A percentile compares a stretch with the other conserved stretches of the same genome.
These are phyloP conservation scores for Avicennia marina DNA, from an alignment of 257 asterid genomes.

Conservation along the genomic window DNA sequence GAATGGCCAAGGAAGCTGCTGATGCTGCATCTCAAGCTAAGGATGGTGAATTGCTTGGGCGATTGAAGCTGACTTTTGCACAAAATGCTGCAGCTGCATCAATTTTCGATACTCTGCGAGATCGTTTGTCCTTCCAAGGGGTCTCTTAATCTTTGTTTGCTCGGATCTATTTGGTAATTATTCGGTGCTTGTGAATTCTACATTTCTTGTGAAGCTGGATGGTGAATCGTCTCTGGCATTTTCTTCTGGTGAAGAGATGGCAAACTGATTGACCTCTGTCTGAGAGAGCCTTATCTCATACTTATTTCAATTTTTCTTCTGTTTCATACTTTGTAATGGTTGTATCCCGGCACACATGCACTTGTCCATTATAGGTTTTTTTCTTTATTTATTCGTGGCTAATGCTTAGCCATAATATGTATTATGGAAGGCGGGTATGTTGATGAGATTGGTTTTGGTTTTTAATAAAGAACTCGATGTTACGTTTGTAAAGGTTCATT, in stretches of 20 bases:
- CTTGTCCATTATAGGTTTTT: too few species aligned
- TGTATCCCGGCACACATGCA: too few species aligned
- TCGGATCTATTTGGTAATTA: background rate
- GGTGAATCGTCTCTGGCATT: background rate
- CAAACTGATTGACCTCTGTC: too few species aligned
- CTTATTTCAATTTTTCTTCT: too few species aligned
- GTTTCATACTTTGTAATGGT: too few species aligned
- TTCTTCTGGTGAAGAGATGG: background rate
- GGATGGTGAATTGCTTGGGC: conserved; percentile 83
- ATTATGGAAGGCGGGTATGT: too few species aligned
- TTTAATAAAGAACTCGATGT: too few species aligned
- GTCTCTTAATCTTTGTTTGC: conserved; percentile 38
- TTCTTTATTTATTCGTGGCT: too few species aligned
- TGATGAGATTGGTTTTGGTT: too few species aligned
- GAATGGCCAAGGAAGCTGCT: conserved; percentile 97
- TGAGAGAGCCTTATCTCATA: too few species aligned
- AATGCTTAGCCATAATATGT: too few species aligned
- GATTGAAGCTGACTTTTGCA: conserved; percentile 57
- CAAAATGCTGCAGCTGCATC: conserved; percentile 78
- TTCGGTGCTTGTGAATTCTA: conserved; percentile 5
- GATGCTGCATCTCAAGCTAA: conserved; percentile 91
- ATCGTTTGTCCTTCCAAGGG: conserved; percentile 73
- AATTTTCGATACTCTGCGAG: conserved; percentile 73
- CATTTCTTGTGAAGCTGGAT: background rate
- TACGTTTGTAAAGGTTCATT: too few species aligned